Conservation (phyloP, 495 filamentous ascomycete species). For the Sporormia fimetaria region DNA sequence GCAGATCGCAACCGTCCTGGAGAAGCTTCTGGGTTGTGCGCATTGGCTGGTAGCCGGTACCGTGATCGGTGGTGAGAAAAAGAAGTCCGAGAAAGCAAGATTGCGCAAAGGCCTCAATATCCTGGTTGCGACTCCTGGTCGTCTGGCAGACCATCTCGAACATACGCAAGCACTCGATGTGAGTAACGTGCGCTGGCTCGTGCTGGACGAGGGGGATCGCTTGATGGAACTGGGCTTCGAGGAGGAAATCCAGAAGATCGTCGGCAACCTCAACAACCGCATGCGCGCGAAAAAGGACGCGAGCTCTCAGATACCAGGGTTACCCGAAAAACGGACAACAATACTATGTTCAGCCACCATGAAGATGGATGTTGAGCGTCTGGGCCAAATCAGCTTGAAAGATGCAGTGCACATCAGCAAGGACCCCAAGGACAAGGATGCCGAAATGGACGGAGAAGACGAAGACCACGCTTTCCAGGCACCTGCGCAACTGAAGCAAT, state of each 20-base stretch:
- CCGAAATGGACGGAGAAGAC: conserved; percentile 32
- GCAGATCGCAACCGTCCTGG: conserved; percentile 77
- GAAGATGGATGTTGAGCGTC: conserved; percentile 86
- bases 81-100: conserved; percentile 90
- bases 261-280: conserved; percentile 57
- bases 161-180: conserved; percentile 83
- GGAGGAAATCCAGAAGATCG: conserved; percentile 69
- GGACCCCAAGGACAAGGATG: conserved; percentile 41
- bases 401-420: conserved; percentile 80
- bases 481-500: conserved; percentile 84
- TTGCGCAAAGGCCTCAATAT: conserved; percentile 90
- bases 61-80: conserved; percentile 93
- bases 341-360: conserved; percentile 94
- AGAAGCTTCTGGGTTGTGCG: conserved; percentile 68
- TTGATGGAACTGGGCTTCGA: conserved; percentile 97
- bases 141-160: conserved; percentile 79
- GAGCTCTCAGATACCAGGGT: conserved; percentile 35
- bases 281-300: conserved; percentile 32
- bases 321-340: conserved; percentile 70
- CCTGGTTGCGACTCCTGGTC: conserved; percentile 84
- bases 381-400: conserved; percentile 89
- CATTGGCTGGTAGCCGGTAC: conserved; percentile 85
- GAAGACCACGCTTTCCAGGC: conserved; percentile 61
- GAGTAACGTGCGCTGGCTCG: conserved; percentile 80
- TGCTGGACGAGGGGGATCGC: conserved; percentile 90